Evolutionary conservation across 2,329 filamentous ascomycete species (phyloP), one percentile per base, ranked within the genome.

Genomic region (Chaetomium sp.): DNA sequence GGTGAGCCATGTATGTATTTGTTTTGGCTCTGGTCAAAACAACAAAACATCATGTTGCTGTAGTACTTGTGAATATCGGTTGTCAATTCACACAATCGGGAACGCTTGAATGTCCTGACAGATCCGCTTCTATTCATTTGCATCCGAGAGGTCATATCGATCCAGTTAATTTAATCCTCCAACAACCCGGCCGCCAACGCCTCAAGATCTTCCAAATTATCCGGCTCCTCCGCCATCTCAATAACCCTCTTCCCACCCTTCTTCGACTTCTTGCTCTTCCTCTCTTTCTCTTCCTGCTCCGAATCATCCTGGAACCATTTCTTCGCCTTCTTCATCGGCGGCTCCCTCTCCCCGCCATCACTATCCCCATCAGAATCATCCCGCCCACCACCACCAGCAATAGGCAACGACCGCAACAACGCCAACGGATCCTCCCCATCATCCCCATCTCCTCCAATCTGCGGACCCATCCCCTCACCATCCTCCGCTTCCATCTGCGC

Each of bases 121-220:
- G 19, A 27, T 27, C 19, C 19, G 19, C 19, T 27, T 27, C 19
- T 27, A 2, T 9, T 38, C 37, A 38, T 38, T 38, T 12, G 37
- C 5, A 12, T 42, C 40, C 6, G 11, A 6, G 10, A 54, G 52
- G 42, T 49, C 51, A 48, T 40, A 45, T 43, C 14, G 8, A 33
- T 38, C 19, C 43, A 46, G 10, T 27, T 10, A 5, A 14, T 38
- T 41, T 52, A 76, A 51, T 70, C 71, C 58, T 81, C 80, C 68
- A 95, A 70, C 69, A 94, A 71, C 3, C 86, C 87, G 45, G 86
- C 81, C 53, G 89, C 89, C 71, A 92, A 71, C 42, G 85, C 83
- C 72, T 92, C 88, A 64, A 91, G 76, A 70, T 91, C 88, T 69
- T 90, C 86, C 64, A 92, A 73, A 43, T 87, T 91, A 71, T 91